Evolutionary conservation across 805 yeast genomes (phyloP).

Genomic region (Blastobotrys americana): DNA sequence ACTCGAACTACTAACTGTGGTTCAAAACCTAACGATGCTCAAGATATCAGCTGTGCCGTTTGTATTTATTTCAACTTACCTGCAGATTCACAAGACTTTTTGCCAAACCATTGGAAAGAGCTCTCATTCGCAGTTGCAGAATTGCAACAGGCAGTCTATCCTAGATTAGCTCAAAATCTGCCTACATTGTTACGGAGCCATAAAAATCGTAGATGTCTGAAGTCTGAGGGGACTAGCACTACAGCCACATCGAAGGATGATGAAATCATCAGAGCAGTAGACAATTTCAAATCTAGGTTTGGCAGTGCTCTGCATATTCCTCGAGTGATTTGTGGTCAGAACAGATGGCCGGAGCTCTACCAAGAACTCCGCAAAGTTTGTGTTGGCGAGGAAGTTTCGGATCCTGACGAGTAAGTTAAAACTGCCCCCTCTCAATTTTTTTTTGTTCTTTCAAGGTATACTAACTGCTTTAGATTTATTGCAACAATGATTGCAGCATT

Average conservation of each 20-base stretch:
- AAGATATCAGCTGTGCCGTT: conserved; percentile 17
- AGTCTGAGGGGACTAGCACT: neutral
- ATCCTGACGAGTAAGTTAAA: conserved; percentile 9
- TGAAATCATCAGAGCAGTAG: conserved; percentile 15
- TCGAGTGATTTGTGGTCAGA: conserved; percentile 23
- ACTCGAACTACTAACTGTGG: neutral
- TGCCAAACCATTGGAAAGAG: conserved; percentile 25
- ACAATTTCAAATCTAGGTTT: conserved; percentile 16
- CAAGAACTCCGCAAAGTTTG: conserved; percentile 10
- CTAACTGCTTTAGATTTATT: too few species aligned
- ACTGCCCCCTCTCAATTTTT: too few species aligned
- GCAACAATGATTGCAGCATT: conserved; percentile 13
- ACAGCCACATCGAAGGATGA: conserved; percentile 10
- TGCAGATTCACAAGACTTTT: conserved; percentile 9
- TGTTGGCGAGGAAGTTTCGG: neutral
- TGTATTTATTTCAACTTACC: conserved; percentile 16
- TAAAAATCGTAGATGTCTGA: neutral
- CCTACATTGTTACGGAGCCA: conserved; percentile 2
- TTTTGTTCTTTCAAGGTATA: too few species aligned
- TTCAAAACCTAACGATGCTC: neutral
- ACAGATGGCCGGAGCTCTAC: conserved; percentile 17
- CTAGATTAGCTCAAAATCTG: conserved; percentile 6
- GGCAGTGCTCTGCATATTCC: conserved; percentile 18
- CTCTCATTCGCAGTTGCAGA: conserved; percentile 17
- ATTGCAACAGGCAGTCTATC: conserved; percentile 12